Evolutionary conservation across 2,329 filamentous ascomycete genomes (phyloP).

Genomic region (Diaporthe citri): DNA sequence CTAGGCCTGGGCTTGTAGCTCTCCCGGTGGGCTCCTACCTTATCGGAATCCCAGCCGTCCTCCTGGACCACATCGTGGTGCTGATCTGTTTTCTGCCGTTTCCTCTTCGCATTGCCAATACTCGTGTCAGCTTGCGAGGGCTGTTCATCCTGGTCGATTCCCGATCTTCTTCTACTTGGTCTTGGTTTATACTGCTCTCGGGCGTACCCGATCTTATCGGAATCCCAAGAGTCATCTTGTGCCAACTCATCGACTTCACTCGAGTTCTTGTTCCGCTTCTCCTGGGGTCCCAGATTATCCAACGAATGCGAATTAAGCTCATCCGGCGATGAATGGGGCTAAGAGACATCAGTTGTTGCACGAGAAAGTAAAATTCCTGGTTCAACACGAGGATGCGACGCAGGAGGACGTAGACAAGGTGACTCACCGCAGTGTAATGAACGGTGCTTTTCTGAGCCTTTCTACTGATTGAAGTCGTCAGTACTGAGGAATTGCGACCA

Average conservation of each 20-base stretch:
- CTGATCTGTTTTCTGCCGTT: constrained; percentile 13
- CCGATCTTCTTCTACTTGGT: constrained; percentile 38
- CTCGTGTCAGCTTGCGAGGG: neutral
- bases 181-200: constrained; percentile 38
- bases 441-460: neutral
- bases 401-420: neutral
- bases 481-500: neutral
- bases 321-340: constrained; percentile 37
- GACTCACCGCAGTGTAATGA: neutral
- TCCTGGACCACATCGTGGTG: constrained; percentile 4
- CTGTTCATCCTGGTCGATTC: constrained; percentile 36
- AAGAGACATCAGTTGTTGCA: constrained; percentile 16
- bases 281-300: neutral
- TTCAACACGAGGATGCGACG: neutral
- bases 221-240: constrained; percentile 38
- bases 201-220: constrained; percentile 33
- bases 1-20: constrained; percentile 31
- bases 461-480: constrained; percentile 8
- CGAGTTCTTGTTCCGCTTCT: constrained; percentile 36
- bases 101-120: neutral
- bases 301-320: constrained; percentile 30
- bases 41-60: constrained; percentile 27
- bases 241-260: neutral
- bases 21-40: constrained; percentile 28
- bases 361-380: neutral